Base-by-base conservation (phyloP, 768 basidiomycete genomes). In the Pilatotrama ljubarskyi region DNA sequence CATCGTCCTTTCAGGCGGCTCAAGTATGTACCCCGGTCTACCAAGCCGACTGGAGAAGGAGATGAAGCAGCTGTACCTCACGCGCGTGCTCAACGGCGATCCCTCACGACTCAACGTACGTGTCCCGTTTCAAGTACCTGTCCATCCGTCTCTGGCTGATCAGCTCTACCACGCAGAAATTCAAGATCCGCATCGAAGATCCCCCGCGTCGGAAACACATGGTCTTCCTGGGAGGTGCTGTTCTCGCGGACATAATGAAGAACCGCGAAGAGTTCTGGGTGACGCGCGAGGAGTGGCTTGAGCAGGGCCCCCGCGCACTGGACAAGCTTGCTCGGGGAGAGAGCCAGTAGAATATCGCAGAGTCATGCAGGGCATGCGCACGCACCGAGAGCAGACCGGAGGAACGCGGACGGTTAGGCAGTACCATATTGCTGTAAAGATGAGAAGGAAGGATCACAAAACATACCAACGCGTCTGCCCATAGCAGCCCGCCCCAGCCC, bases 181-280 rank as follows among this genome's bases (percentile, higher is more conserved):
- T 99, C 83, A 98, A 99, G 81, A 95, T 98, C 73, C 86, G 88
- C 46, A 98, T 98, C 68, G 96, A 99, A 74, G 97, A 98, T 75
- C 94, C 96, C 26, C 97, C 97, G 29, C 88, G 95, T 70, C 85
- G 97, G 70, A 98, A 98, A 76, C 96, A 98, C 75, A 97, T 97
- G 95, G 96, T 98, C 37, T 98, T 98, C 87, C 84, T 98, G 8
- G 97, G 97, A 24, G 97, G 97, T 47, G 96, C 94, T n/a, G 96
- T 98, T 5, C 79, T 99, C 29, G 96, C 95, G 2, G 96, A 98
- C 74, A 98, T 98, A 76, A 98, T 98, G 97, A 96, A 96, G 78
- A 82, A 79, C 70, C 84, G 93, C 10, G 85, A 91, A 70, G 91
- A 93, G 70, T 99, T 98, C 79, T 97, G 95, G 96, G 89, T 98